A percentile compares a stretch with the other conserved stretches of the same genome.
Conservation (phyloP, 2,329 filamentous ascomycete genomes). For the Gaeumannomyces tritici region DNA sequence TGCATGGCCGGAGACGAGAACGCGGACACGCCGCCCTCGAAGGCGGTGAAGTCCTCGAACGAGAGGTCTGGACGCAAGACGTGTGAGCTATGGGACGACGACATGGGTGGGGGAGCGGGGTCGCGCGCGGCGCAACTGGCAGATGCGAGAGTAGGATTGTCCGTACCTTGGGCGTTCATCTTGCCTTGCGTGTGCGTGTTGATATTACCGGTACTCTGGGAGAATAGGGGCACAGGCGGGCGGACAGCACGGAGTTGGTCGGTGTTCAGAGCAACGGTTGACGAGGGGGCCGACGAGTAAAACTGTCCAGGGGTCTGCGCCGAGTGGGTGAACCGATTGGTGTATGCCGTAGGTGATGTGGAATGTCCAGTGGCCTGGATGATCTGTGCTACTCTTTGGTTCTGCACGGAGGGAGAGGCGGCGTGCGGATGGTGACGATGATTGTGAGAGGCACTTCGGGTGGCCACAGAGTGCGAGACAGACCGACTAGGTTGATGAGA, state of each 20-base stretch:
- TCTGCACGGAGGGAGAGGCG: constrained; percentile 37
- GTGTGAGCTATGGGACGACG: constrained; percentile 20
- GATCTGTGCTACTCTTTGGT: constrained; percentile 49
- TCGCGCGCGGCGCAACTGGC: not conserved
- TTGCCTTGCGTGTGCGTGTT: constrained; percentile 29
- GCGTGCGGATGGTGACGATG: constrained; percentile 34
- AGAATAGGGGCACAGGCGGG: constrained; percentile 65
- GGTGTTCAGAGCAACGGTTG: constrained; percentile 43
- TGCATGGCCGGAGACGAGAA: constrained; percentile 45
- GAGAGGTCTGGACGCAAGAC: constrained; percentile 38
- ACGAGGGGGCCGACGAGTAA: constrained; percentile 58
- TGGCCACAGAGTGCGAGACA: constrained; percentile 25
- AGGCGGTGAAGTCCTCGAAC: constrained; percentile 48
- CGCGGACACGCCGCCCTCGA: constrained; percentile 40
- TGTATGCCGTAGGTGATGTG: constrained; percentile 41
- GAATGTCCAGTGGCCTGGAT: constrained; percentile 48
- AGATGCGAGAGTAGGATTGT: not conserved
- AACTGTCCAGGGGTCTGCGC: constrained; percentile 43
- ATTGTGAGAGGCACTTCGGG: constrained; percentile 36
- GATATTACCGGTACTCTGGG: constrained; percentile 46
- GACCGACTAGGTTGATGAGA: constrained; percentile 31
- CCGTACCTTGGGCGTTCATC: constrained; percentile 50
- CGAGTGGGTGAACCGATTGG: constrained; percentile 44
- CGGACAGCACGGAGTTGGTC: constrained; percentile 40
- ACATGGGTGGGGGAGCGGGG: not conserved